Evolutionary conservation across 371 early-diverging fungal genomes (phyloP).

Genomic region (Circinella minor): DNA sequence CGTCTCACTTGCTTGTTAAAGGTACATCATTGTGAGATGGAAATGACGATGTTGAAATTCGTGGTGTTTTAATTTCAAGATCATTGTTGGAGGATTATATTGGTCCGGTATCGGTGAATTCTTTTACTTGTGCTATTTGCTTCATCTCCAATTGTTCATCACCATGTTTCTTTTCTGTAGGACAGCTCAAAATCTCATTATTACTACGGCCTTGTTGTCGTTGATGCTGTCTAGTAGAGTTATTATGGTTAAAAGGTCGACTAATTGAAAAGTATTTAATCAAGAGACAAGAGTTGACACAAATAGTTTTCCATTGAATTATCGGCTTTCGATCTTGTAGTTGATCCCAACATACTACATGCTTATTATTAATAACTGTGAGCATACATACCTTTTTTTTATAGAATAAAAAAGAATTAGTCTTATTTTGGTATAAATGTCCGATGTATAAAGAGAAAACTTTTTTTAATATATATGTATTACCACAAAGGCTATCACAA

Average conservation of each 20-base stretch:
- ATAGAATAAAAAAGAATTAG: neutral
- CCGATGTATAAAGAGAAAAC: neutral
- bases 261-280: neutral
- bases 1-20: too few species aligned
- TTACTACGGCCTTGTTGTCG: too few species aligned
- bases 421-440: neutral
- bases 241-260: neutral
- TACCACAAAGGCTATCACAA: conserved; percentile 65
- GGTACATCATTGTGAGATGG: too few species aligned
- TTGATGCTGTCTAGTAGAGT: too few species aligned
- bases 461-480: conserved; percentile 8
- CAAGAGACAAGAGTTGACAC: neutral
- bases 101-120: too few species aligned
- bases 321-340: neutral
- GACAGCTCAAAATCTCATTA: too few species aligned
- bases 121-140: too few species aligned
- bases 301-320: neutral
- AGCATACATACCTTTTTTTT: conserved; percentile 2
- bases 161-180: too few species aligned
- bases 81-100: too few species aligned
- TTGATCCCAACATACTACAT: neutral
- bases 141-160: too few species aligned
- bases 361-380: neutral
- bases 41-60: too few species aligned
- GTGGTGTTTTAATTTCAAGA: too few species aligned